Conservation (phyloP, 2,329 filamentous ascomycete species). For the Pseudogymnoascus sp. region DNA sequence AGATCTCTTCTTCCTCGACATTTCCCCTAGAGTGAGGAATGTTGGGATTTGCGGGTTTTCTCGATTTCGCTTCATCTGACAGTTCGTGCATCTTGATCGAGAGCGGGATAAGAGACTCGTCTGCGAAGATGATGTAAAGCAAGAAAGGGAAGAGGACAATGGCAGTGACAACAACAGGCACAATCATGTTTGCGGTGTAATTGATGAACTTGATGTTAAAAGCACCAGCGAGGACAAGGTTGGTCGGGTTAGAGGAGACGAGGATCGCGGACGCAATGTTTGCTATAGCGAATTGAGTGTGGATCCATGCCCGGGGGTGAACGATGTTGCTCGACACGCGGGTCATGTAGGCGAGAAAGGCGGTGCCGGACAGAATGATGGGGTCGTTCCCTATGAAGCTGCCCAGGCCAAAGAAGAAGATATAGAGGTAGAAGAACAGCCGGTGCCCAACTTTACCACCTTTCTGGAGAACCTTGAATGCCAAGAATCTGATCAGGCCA, state of each 20-base stretch:
- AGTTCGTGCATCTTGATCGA: slow-evolving; percentile 65
- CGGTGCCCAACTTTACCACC: slow-evolving; percentile 61
- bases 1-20: slow-evolving; percentile 45
- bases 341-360: slow-evolving; percentile 73
- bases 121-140: slow-evolving; percentile 61
- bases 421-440: slow-evolving; percentile 67
- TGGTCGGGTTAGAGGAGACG: slow-evolving; percentile 73
- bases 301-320: slow-evolving; percentile 67
- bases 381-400: slow-evolving; percentile 70
- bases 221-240: slow-evolving; percentile 66
- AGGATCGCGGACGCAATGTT: slow-evolving; percentile 71
- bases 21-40: slow-evolving; percentile 59
- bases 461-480: slow-evolving; percentile 63
- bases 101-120: slow-evolving; percentile 56
- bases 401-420: slow-evolving; percentile 63
- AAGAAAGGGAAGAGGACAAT: slow-evolving; percentile 64
- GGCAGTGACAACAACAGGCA: slow-evolving; percentile 62
- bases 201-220: slow-evolving; percentile 66
- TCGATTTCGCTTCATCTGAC: slow-evolving; percentile 48
- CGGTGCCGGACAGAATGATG: slow-evolving; percentile 67
- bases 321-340: slow-evolving; percentile 66
- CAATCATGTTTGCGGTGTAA: slow-evolving; percentile 73
- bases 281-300: slow-evolving; percentile 64
- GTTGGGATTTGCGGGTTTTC: slow-evolving; percentile 63
- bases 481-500: slow-evolving; percentile 63